Base-by-base conservation (phyloP, 2,329 filamentous ascomycete species). In the Curvularia sp. region DNA sequence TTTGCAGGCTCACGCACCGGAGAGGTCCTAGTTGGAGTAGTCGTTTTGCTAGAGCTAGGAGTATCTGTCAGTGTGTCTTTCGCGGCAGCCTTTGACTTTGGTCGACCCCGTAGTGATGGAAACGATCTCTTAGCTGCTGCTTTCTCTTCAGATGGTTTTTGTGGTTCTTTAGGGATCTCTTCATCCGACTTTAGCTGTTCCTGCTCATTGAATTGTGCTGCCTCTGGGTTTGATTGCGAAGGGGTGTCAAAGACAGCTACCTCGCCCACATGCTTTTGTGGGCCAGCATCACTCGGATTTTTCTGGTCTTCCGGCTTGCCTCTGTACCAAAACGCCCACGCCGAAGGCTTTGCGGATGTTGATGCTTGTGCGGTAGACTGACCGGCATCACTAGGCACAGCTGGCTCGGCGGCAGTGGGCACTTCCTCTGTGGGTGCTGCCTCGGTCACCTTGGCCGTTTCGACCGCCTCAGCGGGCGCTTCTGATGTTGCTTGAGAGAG, bases 271-370 rank as follows among this genome's bases (percentile, higher is more conserved):
- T 84, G 80, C 56, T 84, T 86, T 80, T 64, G 83, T 76, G 77
- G 89, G 80, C 42, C 87, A 84, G 47, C 83, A 74, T 73, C 87
- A 80, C 32, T 85, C 80, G 61, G 85, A 80, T 49, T 68, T 83
- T 80, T 23, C 80, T 86, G 64, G 74, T 70, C 67, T 81, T 84
- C 34, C 70, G 78, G 64, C 55, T 76, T 77, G 3, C 89, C 87
- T 45, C 83, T 85, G 13, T 88, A 92, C 90, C 90, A 94, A 65
- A 94, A 93, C 0, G 89, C 90, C 91, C 91, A 94, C 0, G 88
- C 90, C 0, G 90, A 89, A 74, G 61, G 78, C 67, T 65, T 83
- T 69, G 76, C 69, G 61, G 84, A 79, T 5, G 79, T 76, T 1
- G 78, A 75, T 2, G 65, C 3, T 7, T 48, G 32, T 47, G 50